Evolutionary conservation across 2,329 filamentous ascomycete genomes (phyloP).

Genomic region (Botryotinia calthae): DNA sequence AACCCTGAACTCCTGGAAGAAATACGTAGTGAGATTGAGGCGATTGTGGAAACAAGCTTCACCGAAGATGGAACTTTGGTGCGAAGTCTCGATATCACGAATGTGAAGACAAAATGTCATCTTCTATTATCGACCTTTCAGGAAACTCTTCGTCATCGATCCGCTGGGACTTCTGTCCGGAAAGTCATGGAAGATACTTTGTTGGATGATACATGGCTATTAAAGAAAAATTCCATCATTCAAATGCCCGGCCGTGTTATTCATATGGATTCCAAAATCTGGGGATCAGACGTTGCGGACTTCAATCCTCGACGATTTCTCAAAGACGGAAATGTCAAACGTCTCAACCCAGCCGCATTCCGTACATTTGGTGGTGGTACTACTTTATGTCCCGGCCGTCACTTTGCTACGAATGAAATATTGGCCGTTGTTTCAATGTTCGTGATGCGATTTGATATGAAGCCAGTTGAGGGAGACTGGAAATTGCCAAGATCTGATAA

Average conservation of each 20-base stretch:
- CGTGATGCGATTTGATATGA: constrained; percentile 38
- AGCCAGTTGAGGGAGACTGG: not conserved
- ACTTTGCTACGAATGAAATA: constrained; percentile 41
- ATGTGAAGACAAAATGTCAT: constrained; percentile 36
- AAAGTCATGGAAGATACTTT: constrained; percentile 41
- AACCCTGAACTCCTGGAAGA: constrained; percentile 35
- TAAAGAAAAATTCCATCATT: constrained; percentile 43
- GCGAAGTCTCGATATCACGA: constrained; percentile 4
- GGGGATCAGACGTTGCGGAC: constrained; percentile 37
- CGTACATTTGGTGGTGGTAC: constrained; percentile 40
- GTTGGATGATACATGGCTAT: constrained; percentile 38
- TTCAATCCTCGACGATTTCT: constrained; percentile 41
- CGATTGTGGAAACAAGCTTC: not conserved
- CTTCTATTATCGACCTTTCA: constrained; percentile 44
- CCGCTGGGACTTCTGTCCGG: constrained; percentile 41
- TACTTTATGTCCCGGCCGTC: constrained; percentile 40
- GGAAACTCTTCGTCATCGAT: constrained; percentile 42
- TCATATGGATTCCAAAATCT: constrained; percentile 38
- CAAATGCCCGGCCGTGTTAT: constrained; percentile 27
- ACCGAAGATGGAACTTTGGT: not conserved
- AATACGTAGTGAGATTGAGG: constrained; percentile 31
- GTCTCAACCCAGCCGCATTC: constrained; percentile 35
- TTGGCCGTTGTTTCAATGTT: constrained; percentile 39
- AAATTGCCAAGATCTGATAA: not conserved
- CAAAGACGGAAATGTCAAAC: constrained; percentile 22